Conservation (phyloP, 305 asterid species). For the Withania somnifera region DNA sequence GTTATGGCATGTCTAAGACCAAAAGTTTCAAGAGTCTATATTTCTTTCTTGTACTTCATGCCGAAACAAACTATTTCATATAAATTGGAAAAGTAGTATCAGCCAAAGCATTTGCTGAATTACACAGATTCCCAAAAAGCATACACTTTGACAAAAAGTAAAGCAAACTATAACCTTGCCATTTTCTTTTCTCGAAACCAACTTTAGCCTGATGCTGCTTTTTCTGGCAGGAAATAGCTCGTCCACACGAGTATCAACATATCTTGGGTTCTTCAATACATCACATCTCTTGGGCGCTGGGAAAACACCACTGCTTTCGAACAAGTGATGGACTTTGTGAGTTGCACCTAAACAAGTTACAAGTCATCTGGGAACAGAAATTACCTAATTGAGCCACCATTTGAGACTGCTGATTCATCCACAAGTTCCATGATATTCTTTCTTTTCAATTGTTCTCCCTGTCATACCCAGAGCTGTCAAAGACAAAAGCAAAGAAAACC, state of each 20-base stretch:
- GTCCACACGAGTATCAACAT: slow-evolving; percentile 45
- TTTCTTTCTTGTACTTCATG: neutral
- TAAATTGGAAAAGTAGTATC: neutral
- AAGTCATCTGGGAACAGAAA: neutral
- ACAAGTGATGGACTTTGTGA: slow-evolving; percentile 1
- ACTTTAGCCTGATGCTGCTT: slow-evolving; percentile 37
- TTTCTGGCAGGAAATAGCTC: slow-evolving; percentile 64
- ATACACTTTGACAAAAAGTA: neutral
- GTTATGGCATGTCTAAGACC: neutral
- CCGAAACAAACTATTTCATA: neutral
- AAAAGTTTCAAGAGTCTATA: neutral
- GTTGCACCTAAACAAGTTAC: neutral
- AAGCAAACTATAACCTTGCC: slow-evolving; percentile 33
- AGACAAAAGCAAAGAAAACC: neutral
- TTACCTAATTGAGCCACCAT: slow-evolving; percentile 34
- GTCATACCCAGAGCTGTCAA: slow-evolving; percentile 7
- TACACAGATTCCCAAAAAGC: neutral
- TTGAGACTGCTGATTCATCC: slow-evolving; percentile 39
- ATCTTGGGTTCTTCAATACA: slow-evolving; percentile 43
- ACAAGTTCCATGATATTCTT: slow-evolving; percentile 28
- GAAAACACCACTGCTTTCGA: slow-evolving; percentile 38
- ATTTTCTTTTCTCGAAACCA: slow-evolving; percentile 43
- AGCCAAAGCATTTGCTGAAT: neutral
- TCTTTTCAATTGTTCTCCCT: slow-evolving; percentile 80
- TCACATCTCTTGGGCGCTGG: slow-evolving; percentile 40